Percentiles rank a stretch among this genome's conserved stretches.
phyloP scores from a whole-genome alignment of 805 yeast genomes.

The Metschnikowia cubensis region DNA sequence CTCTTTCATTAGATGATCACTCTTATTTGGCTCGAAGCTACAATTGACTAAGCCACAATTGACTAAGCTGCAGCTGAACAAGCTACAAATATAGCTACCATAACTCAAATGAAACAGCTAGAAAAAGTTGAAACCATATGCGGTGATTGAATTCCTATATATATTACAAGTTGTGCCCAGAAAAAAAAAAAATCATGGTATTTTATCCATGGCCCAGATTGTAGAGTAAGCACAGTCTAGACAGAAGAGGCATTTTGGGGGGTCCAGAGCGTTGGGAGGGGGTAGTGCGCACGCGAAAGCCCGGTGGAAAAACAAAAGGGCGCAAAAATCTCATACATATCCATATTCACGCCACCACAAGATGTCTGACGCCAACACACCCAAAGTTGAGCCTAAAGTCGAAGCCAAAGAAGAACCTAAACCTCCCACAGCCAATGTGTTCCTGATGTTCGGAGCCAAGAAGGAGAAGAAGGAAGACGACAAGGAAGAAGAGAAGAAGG shows the following conservation, averaged over 20 bases:
- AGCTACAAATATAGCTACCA: not conserved
- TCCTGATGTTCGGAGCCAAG: conserved; percentile 94
- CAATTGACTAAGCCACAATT: not conserved
- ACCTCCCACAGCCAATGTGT: conserved; percentile 79
- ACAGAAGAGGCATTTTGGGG: not conserved
- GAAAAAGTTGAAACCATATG: not conserved
- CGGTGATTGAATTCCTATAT: not conserved
- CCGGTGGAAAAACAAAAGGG: not conserved
- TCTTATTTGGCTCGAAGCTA: not conserved
- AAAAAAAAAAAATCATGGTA: not conserved
- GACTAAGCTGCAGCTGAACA: not conserved
- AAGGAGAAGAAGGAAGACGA: conserved; percentile 56
- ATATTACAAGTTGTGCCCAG: not conserved
- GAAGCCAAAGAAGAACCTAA: conserved; percentile 38
- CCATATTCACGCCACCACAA: not conserved
- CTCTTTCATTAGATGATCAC: not conserved
- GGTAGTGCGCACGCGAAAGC: conserved; percentile 6
- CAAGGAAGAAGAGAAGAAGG: conserved; percentile 29
- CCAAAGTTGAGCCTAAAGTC: conserved; percentile 20
- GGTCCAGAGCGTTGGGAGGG: not conserved
- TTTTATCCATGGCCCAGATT: not conserved
- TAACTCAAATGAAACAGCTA: not conserved
- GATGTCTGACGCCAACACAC: conserved; percentile 5
- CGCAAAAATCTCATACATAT: not conserved
- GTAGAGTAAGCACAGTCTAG: not conserved